phyloP scores from a whole-genome alignment of 805 yeast genomes.

The Candida easanensis region DNA sequence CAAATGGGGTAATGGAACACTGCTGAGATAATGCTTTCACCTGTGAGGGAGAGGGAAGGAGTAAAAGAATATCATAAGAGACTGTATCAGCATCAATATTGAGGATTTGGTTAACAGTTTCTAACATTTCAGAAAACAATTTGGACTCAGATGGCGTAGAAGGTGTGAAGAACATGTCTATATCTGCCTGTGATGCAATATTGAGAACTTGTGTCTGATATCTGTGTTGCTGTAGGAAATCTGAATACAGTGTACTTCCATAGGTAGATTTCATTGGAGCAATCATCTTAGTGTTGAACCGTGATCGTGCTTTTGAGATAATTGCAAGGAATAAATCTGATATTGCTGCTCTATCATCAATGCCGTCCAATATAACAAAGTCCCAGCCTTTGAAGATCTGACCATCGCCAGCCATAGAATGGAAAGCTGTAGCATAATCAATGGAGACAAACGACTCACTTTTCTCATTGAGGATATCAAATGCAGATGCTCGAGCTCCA shows the following conservation, averaged over 20 bases:
- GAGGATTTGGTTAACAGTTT: slow-evolving; percentile 1
- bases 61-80: slow-evolving; percentile 10
- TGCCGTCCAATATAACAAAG: slow-evolving; percentile 11
- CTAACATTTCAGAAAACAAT: slow-evolving; percentile 3
- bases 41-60: slow-evolving; percentile 4
- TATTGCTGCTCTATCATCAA: slow-evolving; percentile 11
- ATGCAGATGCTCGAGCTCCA: too few relatives aligned
- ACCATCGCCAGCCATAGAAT: not conserved
- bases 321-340: slow-evolving; percentile 13
- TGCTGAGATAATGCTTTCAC: not conserved
- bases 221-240: slow-evolving; percentile 1
- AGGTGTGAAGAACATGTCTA: slow-evolving; percentile 6
- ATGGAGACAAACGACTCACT: not conserved
- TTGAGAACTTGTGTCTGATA: not conserved
- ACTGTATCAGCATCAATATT: slow-evolving; percentile 2
- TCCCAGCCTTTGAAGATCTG: slow-evolving; percentile 3
- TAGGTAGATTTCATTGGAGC: slow-evolving; percentile 8
- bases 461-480: too few relatives aligned
- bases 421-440: not conserved
- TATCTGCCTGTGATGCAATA: slow-evolving; percentile 1
- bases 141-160: not conserved
- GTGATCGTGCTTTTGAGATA: not conserved
- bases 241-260: too few relatives aligned
- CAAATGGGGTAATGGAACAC: not conserved
- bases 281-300: slow-evolving; percentile 1